Percentiles rank a stretch among this genome's conserved stretches.
Evolutionary conservation across 163 green algal genomes (phyloP).

Genomic region (Chloroidium sp.): DNA sequence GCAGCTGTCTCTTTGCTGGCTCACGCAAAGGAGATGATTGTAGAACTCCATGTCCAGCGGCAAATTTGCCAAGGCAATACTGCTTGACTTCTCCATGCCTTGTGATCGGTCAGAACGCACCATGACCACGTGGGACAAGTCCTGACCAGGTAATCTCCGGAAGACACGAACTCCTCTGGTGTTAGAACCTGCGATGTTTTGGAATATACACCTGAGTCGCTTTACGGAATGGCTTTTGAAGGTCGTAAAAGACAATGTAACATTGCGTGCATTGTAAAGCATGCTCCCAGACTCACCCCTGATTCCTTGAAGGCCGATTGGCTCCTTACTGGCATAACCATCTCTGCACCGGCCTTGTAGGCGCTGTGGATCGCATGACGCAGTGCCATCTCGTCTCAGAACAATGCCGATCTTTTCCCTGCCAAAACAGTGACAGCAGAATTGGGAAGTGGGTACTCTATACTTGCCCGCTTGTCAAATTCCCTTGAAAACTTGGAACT

Average conservation of each 20-base stretch:
- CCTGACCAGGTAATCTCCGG: constrained; percentile 75
- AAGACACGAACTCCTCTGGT: constrained; percentile 73
- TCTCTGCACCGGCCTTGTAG: constrained; percentile 63
- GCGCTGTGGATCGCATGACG: constrained; percentile 42
- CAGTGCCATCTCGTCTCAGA: constrained; percentile 7
- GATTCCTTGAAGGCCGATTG: constrained; percentile 66
- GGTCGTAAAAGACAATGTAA: not conserved
- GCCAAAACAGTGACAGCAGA: too few species aligned
- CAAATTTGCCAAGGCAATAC: too few species aligned
- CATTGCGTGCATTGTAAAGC: not conserved
- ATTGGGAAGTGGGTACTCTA: too few species aligned
- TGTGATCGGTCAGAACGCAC: constrained; percentile 26
- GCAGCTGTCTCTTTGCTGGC: too few species aligned
- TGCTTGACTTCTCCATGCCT: too few species aligned
- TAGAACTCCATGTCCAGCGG: too few species aligned
- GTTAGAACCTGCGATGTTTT: constrained; percentile 61
- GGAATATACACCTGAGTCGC: not conserved
- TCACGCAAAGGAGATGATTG: too few species aligned
- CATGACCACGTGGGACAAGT: constrained; percentile 79
- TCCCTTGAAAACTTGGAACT: too few species aligned
- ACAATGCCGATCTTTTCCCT: too few species aligned
- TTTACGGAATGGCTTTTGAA: not conserved
- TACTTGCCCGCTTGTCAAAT: too few species aligned
- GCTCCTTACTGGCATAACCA: constrained; percentile 38
- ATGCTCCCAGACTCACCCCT: constrained; percentile 36